Evolutionary conservation across 495 filamentous ascomycete species (phyloP), one percentile per base, ranked within the genome.

Genomic region (Neurospora intermedia): DNA sequence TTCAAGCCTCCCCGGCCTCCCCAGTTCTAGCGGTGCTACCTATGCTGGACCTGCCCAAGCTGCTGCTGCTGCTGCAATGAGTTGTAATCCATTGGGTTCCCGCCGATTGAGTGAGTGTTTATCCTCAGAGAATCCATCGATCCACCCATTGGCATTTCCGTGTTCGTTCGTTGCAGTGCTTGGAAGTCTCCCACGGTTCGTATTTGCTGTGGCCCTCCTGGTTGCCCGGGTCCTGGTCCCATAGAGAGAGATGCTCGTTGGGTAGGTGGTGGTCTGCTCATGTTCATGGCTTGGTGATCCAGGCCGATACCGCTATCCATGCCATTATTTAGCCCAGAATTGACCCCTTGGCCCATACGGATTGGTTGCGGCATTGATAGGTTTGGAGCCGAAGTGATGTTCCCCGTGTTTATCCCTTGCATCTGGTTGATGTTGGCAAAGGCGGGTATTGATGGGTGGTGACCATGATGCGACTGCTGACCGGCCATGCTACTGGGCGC

Each of bases 161-260:
- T 79, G 70, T 83, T 83, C 43, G 80, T 78, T 70, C 84, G 76
- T 59, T 84, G 83, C 9, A 86, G 71, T 2, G 83, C 81, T 11
- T 86, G 84, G 73, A 84, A 86, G 45, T 85, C 84, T 15, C 82
- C 83, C 20, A 86, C 82, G 0, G 84, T 85, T 70, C 83, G 83
- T 71, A 83, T 71, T 66, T 78, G 81, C n/a, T 81, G 80, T 16
- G 75, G 27, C 7, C 54, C 54, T 66, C 54, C 54, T 66, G 54
- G 27, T 35, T 62, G 54, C 11, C 54, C 54, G 4, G 23, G 54
- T 62, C 54, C 54, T 9, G 27, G 43, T 10, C 78, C 74, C 73
- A 83, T 81, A 16, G 84, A 80, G 54, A 83, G 85, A 42, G 81
- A 83, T 15, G 80, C 62, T 35, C 84, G 77, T 69, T 85, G 84